Evolutionary conservation across 371 early-diverging fungal species (phyloP).

Genomic region (Lichtheimia hyalospora): DNA sequence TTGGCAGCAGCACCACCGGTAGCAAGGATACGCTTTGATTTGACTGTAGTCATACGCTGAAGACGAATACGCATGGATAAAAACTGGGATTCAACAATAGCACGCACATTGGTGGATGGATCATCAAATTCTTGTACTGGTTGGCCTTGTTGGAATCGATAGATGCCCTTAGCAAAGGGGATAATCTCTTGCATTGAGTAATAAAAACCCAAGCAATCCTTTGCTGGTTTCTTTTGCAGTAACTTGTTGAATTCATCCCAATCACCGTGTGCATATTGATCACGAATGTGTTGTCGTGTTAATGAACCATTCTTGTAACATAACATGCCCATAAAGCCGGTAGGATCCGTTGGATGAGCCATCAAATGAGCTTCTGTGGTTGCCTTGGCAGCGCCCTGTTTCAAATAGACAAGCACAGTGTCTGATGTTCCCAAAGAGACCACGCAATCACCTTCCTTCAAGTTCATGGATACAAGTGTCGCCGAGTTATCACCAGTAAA

Average conservation of each 20-base stretch:
- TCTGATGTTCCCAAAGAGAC: constrained; percentile 83
- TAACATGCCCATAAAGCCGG: constrained; percentile 72
- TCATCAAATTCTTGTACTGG: constrained; percentile 52
- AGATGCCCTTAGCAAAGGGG: constrained; percentile 70
- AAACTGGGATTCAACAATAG: constrained; percentile 75
- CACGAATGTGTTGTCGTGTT: constrained; percentile 71
- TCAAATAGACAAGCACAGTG: constrained; percentile 68
- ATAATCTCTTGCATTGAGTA: constrained; percentile 77
- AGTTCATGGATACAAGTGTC: constrained; percentile 64
- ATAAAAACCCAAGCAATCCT: constrained; percentile 62
- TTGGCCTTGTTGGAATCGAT: constrained; percentile 58
- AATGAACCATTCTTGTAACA: constrained; percentile 86
- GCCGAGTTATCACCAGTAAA: constrained; percentile 89
- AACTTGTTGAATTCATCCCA: constrained; percentile 65
- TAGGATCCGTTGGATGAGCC: constrained; percentile 67
- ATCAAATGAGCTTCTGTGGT: constrained; percentile 63
- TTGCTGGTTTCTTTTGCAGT: constrained; percentile 23
- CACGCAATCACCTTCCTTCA: constrained; percentile 59
- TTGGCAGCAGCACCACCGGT: constrained; percentile 82
- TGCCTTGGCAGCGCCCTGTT: constrained; percentile 42
- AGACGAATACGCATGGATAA: constrained; percentile 69
- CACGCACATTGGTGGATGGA: constrained; percentile 50
- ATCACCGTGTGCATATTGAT: constrained; percentile 43
- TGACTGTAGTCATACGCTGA: constrained; percentile 29
- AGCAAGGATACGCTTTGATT: constrained; percentile 56